Evolutionary conservation across 164 flowering plant genomes (phyloP), one percentile per base, ranked within the genome.

Genomic region (Liquidambar formosana): DNA sequence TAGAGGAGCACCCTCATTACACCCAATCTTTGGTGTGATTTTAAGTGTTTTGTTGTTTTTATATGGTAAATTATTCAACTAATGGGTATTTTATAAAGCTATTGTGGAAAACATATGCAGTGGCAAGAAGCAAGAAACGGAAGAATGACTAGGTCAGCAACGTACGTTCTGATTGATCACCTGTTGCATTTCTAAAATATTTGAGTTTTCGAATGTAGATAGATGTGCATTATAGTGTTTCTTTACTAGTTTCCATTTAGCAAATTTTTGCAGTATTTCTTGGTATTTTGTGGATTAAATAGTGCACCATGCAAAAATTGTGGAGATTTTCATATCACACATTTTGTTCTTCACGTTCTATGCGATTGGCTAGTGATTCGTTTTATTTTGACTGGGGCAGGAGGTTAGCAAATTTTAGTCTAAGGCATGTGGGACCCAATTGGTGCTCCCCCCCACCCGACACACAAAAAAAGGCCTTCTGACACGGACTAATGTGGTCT

Each of bases 101-200:
- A n/a, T 67, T 66, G n/a, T 71, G 51, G 28, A 21, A 59, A 28
- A 23, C 26, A n/a, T 52, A 8, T 83, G 84, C 87, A 89, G 97
- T 62, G 61, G 80, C 75, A 27, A 86, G 81, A 81, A 87, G 89
- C 64, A 89, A 83, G 81, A 93, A 89, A 77, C 80, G 93, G 60
- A 91, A 84, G 79, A 72, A 67, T 77, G 89, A 86, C 28, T 76
- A 78, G 70, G 67, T 68, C 27, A 27, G 45, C 65, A 89, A 91
- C 94, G 98, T 89, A 62, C 43, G 72, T 61, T 44, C 45, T 65
- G 22, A 13, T 66, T 63, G n/a, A 15, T 26, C 27, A 44, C 25
- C 48, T 26, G 27, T 15, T 15, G 8, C 44, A 27, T 27, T 11
- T 27, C 44, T 16, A 16, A 18, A 58, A 58, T 62, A 45, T 43